A percentile compares a stretch with the other conserved stretches of the same genome.
Evolutionary conservation across 192 early-diverging fungal species (phyloP).

Genomic region (Backusella parvicylindrica): DNA sequence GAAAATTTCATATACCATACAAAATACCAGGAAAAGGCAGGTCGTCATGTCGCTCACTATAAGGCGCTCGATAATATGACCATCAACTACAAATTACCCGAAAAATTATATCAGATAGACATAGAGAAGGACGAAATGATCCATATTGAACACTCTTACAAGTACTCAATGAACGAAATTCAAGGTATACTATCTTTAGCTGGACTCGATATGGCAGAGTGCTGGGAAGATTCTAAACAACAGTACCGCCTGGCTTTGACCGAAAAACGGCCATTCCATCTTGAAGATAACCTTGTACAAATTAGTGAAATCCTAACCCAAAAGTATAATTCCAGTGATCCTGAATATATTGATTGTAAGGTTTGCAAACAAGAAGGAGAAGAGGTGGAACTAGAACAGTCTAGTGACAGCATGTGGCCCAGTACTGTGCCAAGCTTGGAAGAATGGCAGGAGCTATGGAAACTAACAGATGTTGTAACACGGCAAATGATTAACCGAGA

Average conservation of each 20-base stretch:
- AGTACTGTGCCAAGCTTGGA: constrained; percentile 52
- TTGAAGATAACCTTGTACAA: constrained; percentile 11
- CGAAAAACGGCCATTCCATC: constrained; percentile 52
- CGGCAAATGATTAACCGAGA: constrained; percentile 53
- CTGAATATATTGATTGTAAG: background rate
- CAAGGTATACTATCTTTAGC: constrained; percentile 42
- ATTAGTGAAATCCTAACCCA: background rate
- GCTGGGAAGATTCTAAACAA: constrained; percentile 51
- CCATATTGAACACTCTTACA: constrained; percentile 88
- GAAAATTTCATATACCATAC: constrained; percentile 68
- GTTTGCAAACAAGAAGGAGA: background rate
- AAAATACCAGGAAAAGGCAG: constrained; percentile 65
- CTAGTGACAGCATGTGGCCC: background rate
- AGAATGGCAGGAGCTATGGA: constrained; percentile 83
- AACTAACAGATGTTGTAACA: constrained; percentile 73
- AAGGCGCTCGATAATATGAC: constrained; percentile 48
- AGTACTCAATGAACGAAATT: constrained; percentile 64
- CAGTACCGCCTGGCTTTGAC: constrained; percentile 58
- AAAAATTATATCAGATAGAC: constrained; percentile 10
- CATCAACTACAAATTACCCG: constrained; percentile 39
- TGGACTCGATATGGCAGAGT: constrained; percentile 41
- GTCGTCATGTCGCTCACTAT: constrained; percentile 82
- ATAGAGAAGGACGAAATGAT: constrained; percentile 78
- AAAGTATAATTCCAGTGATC: background rate
- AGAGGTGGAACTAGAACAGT: background rate